phyloP scores from a whole-genome alignment of 2,329 filamentous ascomycete species.

The Colletotrichum sp. region DNA sequence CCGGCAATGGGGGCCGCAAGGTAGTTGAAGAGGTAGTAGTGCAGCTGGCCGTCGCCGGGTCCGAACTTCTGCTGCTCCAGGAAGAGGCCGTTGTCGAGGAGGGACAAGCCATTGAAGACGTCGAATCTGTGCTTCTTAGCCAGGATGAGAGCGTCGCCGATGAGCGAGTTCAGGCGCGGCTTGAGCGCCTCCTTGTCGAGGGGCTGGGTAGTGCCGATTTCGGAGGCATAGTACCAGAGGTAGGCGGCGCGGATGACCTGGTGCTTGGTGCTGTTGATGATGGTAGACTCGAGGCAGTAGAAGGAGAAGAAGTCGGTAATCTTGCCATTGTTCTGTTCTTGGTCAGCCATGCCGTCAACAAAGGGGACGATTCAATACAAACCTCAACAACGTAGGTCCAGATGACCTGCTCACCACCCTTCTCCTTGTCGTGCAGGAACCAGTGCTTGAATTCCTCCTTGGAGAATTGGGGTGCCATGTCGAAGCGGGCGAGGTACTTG shows the following conservation, averaged over 20 bases:
- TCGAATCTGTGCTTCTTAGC: slow-evolving; percentile 88
- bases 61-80: slow-evolving; percentile 94
- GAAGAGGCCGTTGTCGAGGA: slow-evolving; percentile 95
- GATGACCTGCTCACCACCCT: slow-evolving; percentile 77
- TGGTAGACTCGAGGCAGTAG: slow-evolving; percentile 91
- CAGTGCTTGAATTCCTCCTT: slow-evolving; percentile 87
- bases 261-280: slow-evolving; percentile 83
- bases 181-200: slow-evolving; percentile 68
- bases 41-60: slow-evolving; percentile 89
- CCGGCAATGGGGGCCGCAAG: slow-evolving; percentile 83
- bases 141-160: slow-evolving; percentile 85
- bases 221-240: slow-evolving; percentile 95
- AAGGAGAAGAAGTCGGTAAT: slow-evolving; percentile 98
- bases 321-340: slow-evolving; percentile 62
- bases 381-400: slow-evolving; percentile 94
- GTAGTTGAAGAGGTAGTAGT: slow-evolving; percentile 99
- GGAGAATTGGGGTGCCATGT: slow-evolving; percentile 83
- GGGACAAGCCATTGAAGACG: slow-evolving; percentile 93
- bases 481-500: slow-evolving; percentile 79
- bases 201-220: slow-evolving; percentile 70
- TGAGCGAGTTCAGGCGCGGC: slow-evolving; percentile 78
- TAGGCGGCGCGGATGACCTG: slow-evolving; percentile 87
- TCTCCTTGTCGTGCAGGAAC: slow-evolving; percentile 74
- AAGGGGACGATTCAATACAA: neutral
- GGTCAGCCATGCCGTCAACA: slow-evolving; percentile 16